These are phyloP conservation scores for Chamaenerion angustifolium DNA, from an alignment of 345 rosid species.

Conservation along the genomic window DNA sequence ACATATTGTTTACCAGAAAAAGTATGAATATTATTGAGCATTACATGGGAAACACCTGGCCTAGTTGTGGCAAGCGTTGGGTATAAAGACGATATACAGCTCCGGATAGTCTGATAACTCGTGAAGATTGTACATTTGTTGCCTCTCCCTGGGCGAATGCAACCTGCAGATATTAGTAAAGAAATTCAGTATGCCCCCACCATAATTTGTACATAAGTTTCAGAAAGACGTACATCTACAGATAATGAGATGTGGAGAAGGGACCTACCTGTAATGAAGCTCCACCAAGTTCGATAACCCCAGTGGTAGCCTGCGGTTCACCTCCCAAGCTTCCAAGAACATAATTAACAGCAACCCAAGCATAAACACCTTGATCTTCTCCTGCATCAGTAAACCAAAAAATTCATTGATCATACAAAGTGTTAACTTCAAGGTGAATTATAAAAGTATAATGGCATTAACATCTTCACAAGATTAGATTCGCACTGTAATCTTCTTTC, in stretches of 20 bases:
- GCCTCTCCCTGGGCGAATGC: slow-evolving; percentile 17
- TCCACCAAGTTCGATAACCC: slow-evolving; percentile 33
- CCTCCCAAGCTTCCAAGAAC: slow-evolving; percentile 30
- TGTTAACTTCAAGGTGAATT: too few species aligned
- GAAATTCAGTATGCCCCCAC: neutral
- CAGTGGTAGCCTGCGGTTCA: slow-evolving; percentile 23
- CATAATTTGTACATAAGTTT: too few species aligned
- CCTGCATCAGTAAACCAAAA: slow-evolving; percentile 10
- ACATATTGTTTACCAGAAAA: neutral
- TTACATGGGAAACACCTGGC: slow-evolving; percentile 30
- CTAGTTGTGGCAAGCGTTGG: slow-evolving; percentile 23
- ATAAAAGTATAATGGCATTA: too few species aligned
- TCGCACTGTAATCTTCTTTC: too few species aligned
- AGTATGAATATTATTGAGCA: slow-evolving; percentile 5
- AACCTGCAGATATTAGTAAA: slow-evolving; percentile 16
- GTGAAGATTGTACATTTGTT: slow-evolving; percentile 9
- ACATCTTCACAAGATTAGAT: too few species aligned
- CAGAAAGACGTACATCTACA: neutral
- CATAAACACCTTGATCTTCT: slow-evolving; percentile 23
- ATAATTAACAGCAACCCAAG: slow-evolving; percentile 37
- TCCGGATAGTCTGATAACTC: slow-evolving; percentile 24
- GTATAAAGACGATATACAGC: slow-evolving; percentile 23
- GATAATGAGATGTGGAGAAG: slow-evolving; percentile 1
- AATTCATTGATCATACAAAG: too few species aligned
- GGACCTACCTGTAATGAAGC: slow-evolving; percentile 30